A percentile compares a stretch with the other conserved stretches of the same genome.
phyloP scores from a whole-genome alignment of 192 early-diverging fungal species.

The Mortierella antarctica region DNA sequence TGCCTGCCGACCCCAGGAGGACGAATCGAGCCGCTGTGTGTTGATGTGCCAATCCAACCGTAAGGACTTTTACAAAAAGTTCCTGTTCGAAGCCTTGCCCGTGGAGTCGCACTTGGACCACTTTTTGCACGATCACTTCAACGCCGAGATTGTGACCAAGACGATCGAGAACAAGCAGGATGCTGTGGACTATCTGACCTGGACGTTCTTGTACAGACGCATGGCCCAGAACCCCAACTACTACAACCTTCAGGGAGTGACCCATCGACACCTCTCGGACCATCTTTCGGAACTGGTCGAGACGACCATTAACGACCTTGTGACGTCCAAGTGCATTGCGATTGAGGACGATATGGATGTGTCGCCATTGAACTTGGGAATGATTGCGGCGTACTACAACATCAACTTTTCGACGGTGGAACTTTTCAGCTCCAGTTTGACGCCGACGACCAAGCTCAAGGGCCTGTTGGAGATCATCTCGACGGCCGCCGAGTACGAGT shows the following conservation, averaged over 20 bases:
- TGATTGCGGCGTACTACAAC: conserved; percentile 98
- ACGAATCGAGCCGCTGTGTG: conserved; percentile 80
- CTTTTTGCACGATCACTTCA: conserved; percentile 96
- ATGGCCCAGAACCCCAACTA: conserved; percentile 98
- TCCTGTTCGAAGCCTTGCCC: conserved; percentile 94
- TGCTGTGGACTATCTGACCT: conserved; percentile 98
- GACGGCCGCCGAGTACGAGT: conserved; percentile 93
- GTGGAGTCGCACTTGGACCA: conserved; percentile 96
- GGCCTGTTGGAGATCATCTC: conserved; percentile 95
- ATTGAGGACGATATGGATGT: conserved; percentile 80
- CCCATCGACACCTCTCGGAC: conserved; percentile 90
- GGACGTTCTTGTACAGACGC: conserved; percentile 98
- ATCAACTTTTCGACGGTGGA: conserved; percentile 95
- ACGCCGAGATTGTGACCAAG: conserved; percentile 94
- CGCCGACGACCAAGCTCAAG: conserved; percentile 85
- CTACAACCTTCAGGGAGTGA: conserved; percentile 88
- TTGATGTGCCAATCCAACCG: conserved; percentile 95
- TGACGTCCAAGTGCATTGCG: conserved; percentile 85
- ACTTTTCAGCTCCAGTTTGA: conserved; percentile 90
- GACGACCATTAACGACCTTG: conserved; percentile 86
- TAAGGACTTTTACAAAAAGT: conserved; percentile 98
- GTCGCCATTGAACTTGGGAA: conserved; percentile 89
- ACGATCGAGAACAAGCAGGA: conserved; percentile 98
- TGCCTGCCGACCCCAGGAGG: conserved; percentile 75
- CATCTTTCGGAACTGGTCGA: conserved; percentile 97